These are phyloP conservation scores for Aristolochia contorta DNA, from an alignment of 164 flowering plant genomes.

Conservation along the genomic window DNA sequence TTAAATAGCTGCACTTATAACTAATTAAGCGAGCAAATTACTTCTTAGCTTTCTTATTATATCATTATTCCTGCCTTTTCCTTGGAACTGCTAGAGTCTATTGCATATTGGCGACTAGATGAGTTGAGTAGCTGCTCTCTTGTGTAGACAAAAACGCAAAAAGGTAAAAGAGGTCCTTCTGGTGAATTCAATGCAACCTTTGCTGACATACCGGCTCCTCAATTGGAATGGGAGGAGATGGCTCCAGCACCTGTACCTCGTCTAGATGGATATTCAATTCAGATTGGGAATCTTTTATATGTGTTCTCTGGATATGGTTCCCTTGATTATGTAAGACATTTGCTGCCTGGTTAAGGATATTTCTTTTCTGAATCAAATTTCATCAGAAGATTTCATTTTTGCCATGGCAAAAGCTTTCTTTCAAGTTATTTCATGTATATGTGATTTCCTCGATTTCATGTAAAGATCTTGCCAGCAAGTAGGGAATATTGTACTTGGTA, in stretches of 20 bases:
- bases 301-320: slow-evolving; percentile 82
- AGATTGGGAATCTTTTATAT: slow-evolving; percentile 63
- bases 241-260: slow-evolving; percentile 77
- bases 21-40: neutral
- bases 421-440: neutral
- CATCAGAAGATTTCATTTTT: neutral
- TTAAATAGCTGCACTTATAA: neutral
- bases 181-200: slow-evolving; percentile 32
- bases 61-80: neutral
- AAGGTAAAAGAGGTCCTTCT: neutral
- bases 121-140: neutral
- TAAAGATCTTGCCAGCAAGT: neutral
- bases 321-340: slow-evolving; percentile 51
- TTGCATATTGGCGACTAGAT: neutral
- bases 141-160: slow-evolving; percentile 14
- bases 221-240: slow-evolving; percentile 78
- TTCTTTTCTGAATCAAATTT: neutral
- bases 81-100: neutral
- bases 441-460: too few species aligned
- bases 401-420: neutral
- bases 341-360: neutral
- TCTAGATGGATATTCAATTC: slow-evolving; percentile 73
- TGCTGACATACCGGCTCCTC: slow-evolving; percentile 76
- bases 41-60: neutral
- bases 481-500: too few species aligned